Evolutionary conservation across 2,329 filamentous ascomycete species (phyloP), one percentile per base, ranked within the genome.

Genomic region (Monosporascus ibericus): DNA sequence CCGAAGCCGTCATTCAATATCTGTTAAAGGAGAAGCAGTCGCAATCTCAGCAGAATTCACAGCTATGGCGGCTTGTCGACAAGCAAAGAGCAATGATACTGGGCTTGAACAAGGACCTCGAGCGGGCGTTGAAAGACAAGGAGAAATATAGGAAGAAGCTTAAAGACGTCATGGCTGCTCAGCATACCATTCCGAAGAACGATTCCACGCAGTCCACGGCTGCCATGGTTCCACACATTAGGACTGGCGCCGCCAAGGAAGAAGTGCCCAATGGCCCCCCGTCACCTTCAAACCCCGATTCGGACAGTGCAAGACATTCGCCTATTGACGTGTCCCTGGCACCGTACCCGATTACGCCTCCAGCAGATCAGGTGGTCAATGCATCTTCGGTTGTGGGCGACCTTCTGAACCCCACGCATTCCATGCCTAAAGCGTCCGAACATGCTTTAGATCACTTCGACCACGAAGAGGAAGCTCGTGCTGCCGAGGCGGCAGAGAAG

Each of bases 41-140:
- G 48, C 88, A 91, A 51, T 83, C 89, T 5, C 87, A 90, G 60
- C 94, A 97, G 66, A 97, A 97, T 67, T 78, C 86, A 18, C 92
- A 99, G 68, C 74, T 99, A 63, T 99, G 94, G 94, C 86, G 91
- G 48, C 74, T 99, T 47, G 91, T 99, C 48, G 92, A 97, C 69
- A 97, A 99, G 74, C 94, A 99, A 70, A 81, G 92, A 56, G 85
- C 90, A 17, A 92, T 99, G 85, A 91, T 99, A 51, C 72, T 96
- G 20, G 92, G 92, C 7, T 77, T 99, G 57, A 96, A 97, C 66
- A 95, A 94, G 69, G 94, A 99, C 67, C 75, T 99, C 14, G 92
- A 97, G 70, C 84, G 89, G 49, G 85, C 92, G 1, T 71, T 96
- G 58, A 95, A 95, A 67, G 94, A 97, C 61, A 96, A 96, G 71